phyloP scores from a whole-genome alignment of 129 eudicot species.

The sunflower (Helianthus annuus) region DNA sequence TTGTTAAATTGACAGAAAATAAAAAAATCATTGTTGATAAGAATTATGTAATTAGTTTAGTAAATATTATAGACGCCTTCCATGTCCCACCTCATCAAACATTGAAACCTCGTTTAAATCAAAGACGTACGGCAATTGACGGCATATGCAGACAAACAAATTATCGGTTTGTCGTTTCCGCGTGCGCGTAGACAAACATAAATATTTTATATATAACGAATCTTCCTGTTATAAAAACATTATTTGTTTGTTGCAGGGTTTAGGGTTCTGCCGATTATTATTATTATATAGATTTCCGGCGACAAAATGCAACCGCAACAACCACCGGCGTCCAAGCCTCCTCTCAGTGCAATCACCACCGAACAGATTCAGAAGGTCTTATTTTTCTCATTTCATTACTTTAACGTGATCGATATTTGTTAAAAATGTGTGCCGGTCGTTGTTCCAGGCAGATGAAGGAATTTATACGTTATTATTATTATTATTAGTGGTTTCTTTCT shows the following conservation, averaged over 20 bases:
- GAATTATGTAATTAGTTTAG: too few relatives aligned
- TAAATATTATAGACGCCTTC: too few relatives aligned
- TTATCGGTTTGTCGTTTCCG: conserved; percentile 28
- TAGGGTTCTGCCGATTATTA: conserved; percentile 18
- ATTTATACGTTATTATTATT: too few relatives aligned
- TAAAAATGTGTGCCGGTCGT: too few relatives aligned
- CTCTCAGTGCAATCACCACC: conserved; percentile 54
- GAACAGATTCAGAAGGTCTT: conserved; percentile 81
- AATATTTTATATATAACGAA: background rate
- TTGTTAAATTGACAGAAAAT: too few relatives aligned
- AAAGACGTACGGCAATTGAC: background rate
- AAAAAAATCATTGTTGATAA: too few relatives aligned
- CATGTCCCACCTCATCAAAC: too few relatives aligned
- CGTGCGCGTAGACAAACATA: background rate
- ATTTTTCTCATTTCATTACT: background rate
- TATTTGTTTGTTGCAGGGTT: conserved; percentile 19
- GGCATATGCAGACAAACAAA: conserved; percentile 31
- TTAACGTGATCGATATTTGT: too few relatives aligned
- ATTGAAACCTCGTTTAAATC: background rate
- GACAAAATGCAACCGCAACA: conserved; percentile 63
- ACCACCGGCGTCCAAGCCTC: conserved; percentile 36
- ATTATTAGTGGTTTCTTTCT: too few relatives aligned
- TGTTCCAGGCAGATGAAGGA: too few relatives aligned
- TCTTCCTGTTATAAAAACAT: background rate
- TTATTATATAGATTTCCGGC: conserved; percentile 10